Evolutionary conservation across 176 grass and related monocot genomes (phyloP).

Genomic region (Chrysopogon serrulatus): DNA sequence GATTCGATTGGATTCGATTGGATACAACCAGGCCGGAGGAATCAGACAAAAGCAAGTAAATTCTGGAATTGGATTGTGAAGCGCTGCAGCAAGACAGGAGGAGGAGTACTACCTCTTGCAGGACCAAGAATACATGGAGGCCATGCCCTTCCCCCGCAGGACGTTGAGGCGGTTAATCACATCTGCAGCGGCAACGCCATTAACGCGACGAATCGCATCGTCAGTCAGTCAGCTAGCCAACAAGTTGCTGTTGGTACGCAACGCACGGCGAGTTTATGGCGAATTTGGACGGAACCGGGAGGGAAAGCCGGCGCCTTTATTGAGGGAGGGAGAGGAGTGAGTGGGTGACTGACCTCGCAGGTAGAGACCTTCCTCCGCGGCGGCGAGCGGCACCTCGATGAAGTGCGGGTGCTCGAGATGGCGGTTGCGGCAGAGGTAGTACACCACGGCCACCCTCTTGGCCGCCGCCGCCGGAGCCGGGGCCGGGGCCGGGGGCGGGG

Average conservation of each 20-base stretch:
- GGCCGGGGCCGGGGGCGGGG: not conserved
- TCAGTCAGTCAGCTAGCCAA: not conserved
- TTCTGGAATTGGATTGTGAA: not conserved
- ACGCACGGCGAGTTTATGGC: not conserved
- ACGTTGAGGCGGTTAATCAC: constrained; percentile 88
- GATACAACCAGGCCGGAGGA: not conserved
- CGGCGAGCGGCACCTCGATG: constrained; percentile 89
- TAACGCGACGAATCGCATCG: constrained; percentile 22
- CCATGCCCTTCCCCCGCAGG: constrained; percentile 82
- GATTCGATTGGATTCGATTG: too few species aligned
- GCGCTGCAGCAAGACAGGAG: not conserved
- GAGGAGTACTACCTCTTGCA: constrained; percentile 67
- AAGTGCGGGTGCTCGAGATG: constrained; percentile 98
- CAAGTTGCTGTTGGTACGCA: not conserved
- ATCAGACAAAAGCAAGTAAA: not conserved
- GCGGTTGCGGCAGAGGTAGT: constrained; percentile 85
- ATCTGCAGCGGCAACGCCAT: constrained; percentile 47
- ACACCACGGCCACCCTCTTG: constrained; percentile 84
- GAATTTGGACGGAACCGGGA: not conserved
- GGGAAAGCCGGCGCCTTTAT: not conserved
- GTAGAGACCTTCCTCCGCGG: constrained; percentile 74
- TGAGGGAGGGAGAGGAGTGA: not conserved
- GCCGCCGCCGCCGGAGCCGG: not conserved
- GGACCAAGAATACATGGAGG: constrained; percentile 95
- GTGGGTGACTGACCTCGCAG: constrained; percentile 56